Percentiles rank a stretch among this genome's conserved stretches.
These are phyloP conservation scores for Diaporthe helianthi DNA, from an alignment of 2,329 filamentous ascomycete genomes.

Conservation along the genomic window DNA sequence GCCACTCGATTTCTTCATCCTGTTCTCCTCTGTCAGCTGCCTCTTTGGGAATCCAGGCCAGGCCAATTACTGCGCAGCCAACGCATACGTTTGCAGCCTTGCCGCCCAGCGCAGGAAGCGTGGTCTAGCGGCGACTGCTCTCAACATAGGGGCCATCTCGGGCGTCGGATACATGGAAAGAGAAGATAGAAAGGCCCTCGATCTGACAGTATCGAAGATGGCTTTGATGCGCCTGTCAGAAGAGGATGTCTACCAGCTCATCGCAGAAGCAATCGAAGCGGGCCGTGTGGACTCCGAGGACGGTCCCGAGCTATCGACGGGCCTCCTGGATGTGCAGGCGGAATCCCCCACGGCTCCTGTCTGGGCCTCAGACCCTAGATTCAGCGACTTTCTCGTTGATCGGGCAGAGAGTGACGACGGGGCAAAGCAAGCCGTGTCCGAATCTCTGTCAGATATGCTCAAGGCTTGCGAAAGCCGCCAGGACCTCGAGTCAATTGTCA, in stretches of 20 bases:
- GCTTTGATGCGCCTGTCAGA: slow-evolving; percentile 40
- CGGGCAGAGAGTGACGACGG: neutral
- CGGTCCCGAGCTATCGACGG: slow-evolving; percentile 36
- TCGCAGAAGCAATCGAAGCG: slow-evolving; percentile 49
- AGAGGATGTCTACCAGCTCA: slow-evolving; percentile 48
- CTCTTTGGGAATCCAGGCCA: slow-evolving; percentile 54
- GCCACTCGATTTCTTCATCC: slow-evolving; percentile 48
- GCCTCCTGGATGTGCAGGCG: slow-evolving; percentile 13
- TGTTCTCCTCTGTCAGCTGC: slow-evolving; percentile 49
- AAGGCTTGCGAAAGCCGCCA: neutral
- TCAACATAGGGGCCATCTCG: slow-evolving; percentile 35
- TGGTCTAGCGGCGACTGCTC: slow-evolving; percentile 27
- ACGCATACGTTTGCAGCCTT: slow-evolving; percentile 41
- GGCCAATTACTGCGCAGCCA: slow-evolving; percentile 51
- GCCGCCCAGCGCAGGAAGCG: slow-evolving; percentile 35
- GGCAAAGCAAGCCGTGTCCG: neutral
- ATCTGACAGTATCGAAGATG: slow-evolving; percentile 28
- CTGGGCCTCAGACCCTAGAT: slow-evolving; percentile 36
- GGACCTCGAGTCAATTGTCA: neutral
- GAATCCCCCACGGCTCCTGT: slow-evolving; percentile 21
- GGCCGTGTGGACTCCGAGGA: slow-evolving; percentile 13
- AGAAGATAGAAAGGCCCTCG: slow-evolving; percentile 19
- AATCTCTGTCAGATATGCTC: neutral
- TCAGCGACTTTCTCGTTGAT: slow-evolving; percentile 32
- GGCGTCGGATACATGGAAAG: slow-evolving; percentile 37